phyloP scores from a whole-genome alignment of 306 rosid species.

The Fragaria nilgerrensis region DNA sequence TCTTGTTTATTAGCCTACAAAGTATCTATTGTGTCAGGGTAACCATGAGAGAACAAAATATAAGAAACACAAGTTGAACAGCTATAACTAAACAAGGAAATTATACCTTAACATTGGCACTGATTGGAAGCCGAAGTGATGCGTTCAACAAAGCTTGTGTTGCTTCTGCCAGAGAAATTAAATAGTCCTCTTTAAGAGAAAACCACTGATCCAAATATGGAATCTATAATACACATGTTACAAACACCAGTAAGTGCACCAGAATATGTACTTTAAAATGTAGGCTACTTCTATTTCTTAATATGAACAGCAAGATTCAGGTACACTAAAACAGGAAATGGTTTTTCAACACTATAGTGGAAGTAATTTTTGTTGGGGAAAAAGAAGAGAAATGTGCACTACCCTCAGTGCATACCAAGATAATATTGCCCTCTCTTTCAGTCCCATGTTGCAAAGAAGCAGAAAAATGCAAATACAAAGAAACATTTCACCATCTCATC shows the following conservation, averaged over 20 bases:
- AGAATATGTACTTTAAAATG: not conserved
- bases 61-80: slow-evolving; percentile 13
- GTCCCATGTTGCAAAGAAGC: not conserved
- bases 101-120: slow-evolving; percentile 63
- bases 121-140: slow-evolving; percentile 64
- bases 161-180: slow-evolving; percentile 52
- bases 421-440: not conserved
- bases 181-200: slow-evolving; percentile 54
- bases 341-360: not conserved
- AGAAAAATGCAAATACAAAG: not conserved
- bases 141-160: slow-evolving; percentile 65
- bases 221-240: slow-evolving; percentile 46
- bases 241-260: not conserved
- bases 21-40: slow-evolving; percentile 15
- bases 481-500: not conserved
- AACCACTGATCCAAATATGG: slow-evolving; percentile 79
- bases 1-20: slow-evolving; percentile 63
- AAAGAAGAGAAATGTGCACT: not conserved
- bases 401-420: not conserved
- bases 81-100: slow-evolving; percentile 16
- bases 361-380: not conserved
- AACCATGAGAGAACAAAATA: not conserved
- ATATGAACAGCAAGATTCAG: not conserved
- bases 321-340: not conserved
- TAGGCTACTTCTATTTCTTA: not conserved